Evolutionary conservation across 768 basidiomycete species (phyloP).

Genomic region (Dentipellis fragilis): DNA sequence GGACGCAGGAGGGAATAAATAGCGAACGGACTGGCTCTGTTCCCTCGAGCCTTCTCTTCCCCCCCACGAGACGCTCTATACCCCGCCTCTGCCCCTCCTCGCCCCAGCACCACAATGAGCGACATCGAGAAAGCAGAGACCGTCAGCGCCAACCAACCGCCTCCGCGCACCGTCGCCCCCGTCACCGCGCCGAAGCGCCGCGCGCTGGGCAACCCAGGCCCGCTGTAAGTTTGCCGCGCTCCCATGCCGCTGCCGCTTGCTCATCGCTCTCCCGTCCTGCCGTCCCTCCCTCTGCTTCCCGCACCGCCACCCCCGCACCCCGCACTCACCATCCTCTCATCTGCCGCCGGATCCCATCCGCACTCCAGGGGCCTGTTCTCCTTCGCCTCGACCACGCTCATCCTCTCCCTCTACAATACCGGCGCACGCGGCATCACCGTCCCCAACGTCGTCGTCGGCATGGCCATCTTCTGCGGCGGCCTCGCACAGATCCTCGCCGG

Average conservation of each 20-base stretch:
- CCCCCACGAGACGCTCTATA: too few species aligned
- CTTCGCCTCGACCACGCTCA: slow-evolving; percentile 77
- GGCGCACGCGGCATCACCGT: slow-evolving; percentile 38
- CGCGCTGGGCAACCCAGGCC: neutral
- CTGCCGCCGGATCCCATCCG: too few species aligned
- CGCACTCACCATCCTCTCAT: too few species aligned
- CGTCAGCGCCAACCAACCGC: neutral
- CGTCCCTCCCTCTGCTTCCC: neutral
- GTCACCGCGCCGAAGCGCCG: neutral
- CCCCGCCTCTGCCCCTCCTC: too few species aligned
- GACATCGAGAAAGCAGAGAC: neutral
- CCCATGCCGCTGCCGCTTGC: neutral
- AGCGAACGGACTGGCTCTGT: too few species aligned
- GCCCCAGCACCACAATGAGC: too few species aligned
- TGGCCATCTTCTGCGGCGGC: slow-evolving; percentile 81
- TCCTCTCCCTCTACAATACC: slow-evolving; percentile 68
- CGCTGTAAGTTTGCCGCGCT: neutral
- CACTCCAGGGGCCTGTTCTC: slow-evolving; percentile 70
- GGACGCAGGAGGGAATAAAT: too few species aligned
- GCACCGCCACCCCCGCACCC: too few species aligned
- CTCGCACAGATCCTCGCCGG: slow-evolving; percentile 81
- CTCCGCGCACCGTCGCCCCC: neutral
- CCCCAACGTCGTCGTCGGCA: slow-evolving; percentile 73
- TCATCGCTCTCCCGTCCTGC: neutral
- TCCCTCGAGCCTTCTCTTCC: too few species aligned